Base-by-base conservation (phyloP, 352 stramenopile genomes). In the Phytophthora ramorum region DNA sequence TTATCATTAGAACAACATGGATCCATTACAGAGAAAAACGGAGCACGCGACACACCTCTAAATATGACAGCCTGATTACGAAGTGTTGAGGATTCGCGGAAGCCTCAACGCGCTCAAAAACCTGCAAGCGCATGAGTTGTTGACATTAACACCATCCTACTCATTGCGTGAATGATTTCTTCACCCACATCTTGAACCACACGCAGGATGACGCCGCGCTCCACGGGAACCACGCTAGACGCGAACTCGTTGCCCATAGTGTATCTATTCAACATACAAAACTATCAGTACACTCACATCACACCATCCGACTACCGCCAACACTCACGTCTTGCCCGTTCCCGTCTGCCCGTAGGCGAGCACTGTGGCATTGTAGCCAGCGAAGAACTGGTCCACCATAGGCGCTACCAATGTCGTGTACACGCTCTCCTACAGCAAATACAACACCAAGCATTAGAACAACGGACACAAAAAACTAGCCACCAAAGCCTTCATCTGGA, bases 301-400 rank as follows among this genome's bases (percentile, higher is more conserved):
- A 32, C 26, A 32, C 4, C 4, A 41, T 12, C 14, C 30, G 17
- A 40, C 6, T 30, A 14, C 16, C 4, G 16, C 7, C 46, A 26
- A 4, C 17, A 76, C 75, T 61, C 47, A 91, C 63, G 87, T 93
- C 58, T 95, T 95, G 20, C 87, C 85, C 0, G 85, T 92, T 26
- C 95, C 93, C 2, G 95, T 98, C 74, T 98, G 95, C 5, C 96
- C 95, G 71, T 98, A 98, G 2, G 96, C 95, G 51, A 98, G 90
- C 56, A 98, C 93, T 4, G 95, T 98, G 17, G 92, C 78, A 82
- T 98, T 98, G 78, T 98, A 98, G 20, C 95, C 95, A 57, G 97
- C 80, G 51, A 99, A 95, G 83, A 96, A 97, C 32, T 90, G 75
- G 22, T 92, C 72, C 5, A 97, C 51, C 32, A 97, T 68, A 17